These are phyloP conservation scores for Aspergillus felis DNA, from an alignment of 2,329 filamentous ascomycete species.

Conservation along the genomic window DNA sequence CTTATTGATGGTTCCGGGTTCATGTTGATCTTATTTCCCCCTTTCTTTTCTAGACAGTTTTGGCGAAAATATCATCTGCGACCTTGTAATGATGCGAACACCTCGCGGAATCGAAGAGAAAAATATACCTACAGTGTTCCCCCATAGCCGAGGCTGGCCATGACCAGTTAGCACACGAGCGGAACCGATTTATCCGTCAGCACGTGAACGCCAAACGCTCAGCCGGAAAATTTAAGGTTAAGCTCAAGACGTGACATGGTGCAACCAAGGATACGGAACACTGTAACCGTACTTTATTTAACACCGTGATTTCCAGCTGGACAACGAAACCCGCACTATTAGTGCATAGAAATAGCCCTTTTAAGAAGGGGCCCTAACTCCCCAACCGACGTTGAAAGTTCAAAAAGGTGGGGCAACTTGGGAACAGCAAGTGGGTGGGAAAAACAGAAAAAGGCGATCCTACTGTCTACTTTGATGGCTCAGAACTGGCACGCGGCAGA, in stretches of 20 bases:
- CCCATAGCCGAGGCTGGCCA: background rate
- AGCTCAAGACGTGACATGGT: conserved; percentile 11
- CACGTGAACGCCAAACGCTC: conserved; percentile 14
- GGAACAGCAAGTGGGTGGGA: background rate
- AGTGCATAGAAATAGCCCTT: background rate
- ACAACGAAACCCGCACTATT: background rate
- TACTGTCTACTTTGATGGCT: background rate
- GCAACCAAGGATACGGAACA: conserved; percentile 3
- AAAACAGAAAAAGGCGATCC: background rate
- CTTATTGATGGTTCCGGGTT: conserved; percentile 19
- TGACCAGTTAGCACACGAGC: background rate
- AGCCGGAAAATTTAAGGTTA: conserved; percentile 18
- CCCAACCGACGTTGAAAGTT: background rate
- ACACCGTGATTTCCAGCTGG: background rate
- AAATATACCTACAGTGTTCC: background rate
- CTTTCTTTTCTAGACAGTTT: background rate
- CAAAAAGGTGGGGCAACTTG: background rate
- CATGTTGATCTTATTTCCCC: too few relatives aligned
- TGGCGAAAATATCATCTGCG: background rate
- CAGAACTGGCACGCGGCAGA: background rate
- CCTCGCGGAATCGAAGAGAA: too few relatives aligned
- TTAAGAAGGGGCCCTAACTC: background rate
- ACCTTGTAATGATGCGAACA: background rate
- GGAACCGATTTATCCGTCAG: conserved; percentile 6
- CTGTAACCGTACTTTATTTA: background rate